Evolutionary conservation across 1,284 basidiomycete species (phyloP), one percentile per base, ranked within the genome.

Genomic region (Tylopilus orsonianus): DNA sequence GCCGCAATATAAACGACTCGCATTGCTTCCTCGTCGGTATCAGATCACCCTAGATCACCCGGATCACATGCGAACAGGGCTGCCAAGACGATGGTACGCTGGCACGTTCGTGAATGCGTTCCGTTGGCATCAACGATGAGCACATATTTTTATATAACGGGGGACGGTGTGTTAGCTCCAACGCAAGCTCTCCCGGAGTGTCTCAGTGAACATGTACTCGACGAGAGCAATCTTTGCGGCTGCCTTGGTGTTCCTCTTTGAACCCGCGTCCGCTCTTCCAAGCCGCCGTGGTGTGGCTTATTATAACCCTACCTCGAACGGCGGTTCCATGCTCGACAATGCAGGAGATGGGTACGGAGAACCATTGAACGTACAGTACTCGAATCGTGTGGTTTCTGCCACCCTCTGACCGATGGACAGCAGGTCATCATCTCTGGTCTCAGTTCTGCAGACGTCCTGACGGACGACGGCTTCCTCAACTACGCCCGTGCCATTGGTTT

Each of bases 401-500:
- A 35, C 33, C 9, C 27, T 16, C 7, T 42, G 51, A 10, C 27
- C 18, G 10, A 47, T 23, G n/a, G n/a, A 38, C 36, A 1, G 1
- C 47, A 81, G 79, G 75, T 81, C 20, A 77, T 81, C 50, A 70
- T 81, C 46, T 81, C 79, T 7, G 61, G 77, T 0, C 60, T 77
- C 30, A 85, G 81, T 56, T 82, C 80, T 9, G 60, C 78, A 5
- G 67, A 46, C 3, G 79, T 85, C 23, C 74, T 85, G 35, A 81
- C 75, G 1, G 71, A 80, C 52, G 55, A 64, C 19, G 83, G 83
- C 0, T 63, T 83, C 48, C 32, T 80, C 32, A 83, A 83, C 56
- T 85, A 71, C 59, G 81, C 80, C 2, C 71, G 61, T 24, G 73
- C 81, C 3, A 75, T 84, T 46, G 79, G 80, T 18, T 83, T 83